phyloP scores from a whole-genome alignment of 805 yeast species.

The Starmerella roubikii region DNA sequence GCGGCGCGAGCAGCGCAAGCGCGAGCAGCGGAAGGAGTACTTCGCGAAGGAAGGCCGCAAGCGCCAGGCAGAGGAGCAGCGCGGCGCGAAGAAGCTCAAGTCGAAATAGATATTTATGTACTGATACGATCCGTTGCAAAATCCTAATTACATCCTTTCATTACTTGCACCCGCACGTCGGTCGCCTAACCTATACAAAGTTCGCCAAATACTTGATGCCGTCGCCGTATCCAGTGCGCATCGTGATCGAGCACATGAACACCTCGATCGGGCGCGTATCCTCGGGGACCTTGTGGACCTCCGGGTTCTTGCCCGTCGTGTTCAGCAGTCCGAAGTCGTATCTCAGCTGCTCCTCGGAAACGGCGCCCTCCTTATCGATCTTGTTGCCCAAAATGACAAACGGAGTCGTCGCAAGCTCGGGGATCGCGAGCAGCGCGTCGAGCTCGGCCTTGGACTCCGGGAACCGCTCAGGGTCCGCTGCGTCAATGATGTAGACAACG shows the following conservation, averaged over 20 bases:
- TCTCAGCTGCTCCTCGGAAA: constrained; percentile 86
- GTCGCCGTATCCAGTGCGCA: constrained; percentile 98
- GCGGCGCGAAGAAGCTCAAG: constrained; percentile 10
- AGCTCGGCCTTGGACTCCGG: constrained; percentile 90
- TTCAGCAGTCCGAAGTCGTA: constrained; percentile 73
- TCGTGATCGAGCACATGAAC: constrained; percentile 93
- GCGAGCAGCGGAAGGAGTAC: constrained; percentile 74
- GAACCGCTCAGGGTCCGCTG: constrained; percentile 91
- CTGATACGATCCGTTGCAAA: no score
- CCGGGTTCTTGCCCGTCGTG: constrained; percentile 79
- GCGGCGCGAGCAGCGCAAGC: constrained; percentile 56
- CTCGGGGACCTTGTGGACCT: constrained; percentile 41
- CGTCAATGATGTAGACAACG: constrained; percentile 89
- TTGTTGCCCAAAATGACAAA: constrained; percentile 91
- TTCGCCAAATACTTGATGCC: constrained; percentile 98
- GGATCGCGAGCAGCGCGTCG: constrained; percentile 83
- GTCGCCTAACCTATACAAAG: constrained; percentile 65
- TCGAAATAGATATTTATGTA: neutral
- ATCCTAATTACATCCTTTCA: no score
- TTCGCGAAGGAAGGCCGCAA: constrained; percentile 34
- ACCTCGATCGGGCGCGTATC: constrained; percentile 85
- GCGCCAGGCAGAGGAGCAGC: constrained; percentile 17
- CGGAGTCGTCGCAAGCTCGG: constrained; percentile 80
- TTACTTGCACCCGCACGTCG: no score
- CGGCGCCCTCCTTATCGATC: constrained; percentile 88